Base-by-base conservation (phyloP, 139 green algal genomes). In the Micractinium conductrix region DNA sequence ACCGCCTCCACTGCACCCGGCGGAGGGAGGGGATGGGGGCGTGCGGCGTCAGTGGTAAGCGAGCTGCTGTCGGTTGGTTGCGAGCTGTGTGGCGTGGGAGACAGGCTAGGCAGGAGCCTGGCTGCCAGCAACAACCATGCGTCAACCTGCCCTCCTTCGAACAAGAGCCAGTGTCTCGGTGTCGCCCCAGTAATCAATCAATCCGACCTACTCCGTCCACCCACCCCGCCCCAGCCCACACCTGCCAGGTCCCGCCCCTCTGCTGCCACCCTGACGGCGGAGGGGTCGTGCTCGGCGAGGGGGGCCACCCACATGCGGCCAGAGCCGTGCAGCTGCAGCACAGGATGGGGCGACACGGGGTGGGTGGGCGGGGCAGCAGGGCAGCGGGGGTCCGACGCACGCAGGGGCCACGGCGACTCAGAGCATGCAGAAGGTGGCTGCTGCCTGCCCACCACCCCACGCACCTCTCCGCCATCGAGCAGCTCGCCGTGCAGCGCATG, bases 301-400 rank as follows among this genome's bases (percentile, higher is more conserved):
- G 90, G 93, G 0, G 94, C 87, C 42, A 98, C 89, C 93, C 92
- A 96, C 88, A 99, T 93, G 55, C 82, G 84, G 24, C 96, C 97
- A 12, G 78, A 85, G 26, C 88, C 97, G 33, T 90, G 76, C 80
- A 85, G 53, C 80, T 85, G 80, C 58, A 37, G 58, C 1, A 50
- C 33, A 8, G 48, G 1, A n/a, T 38, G n/a, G 48, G 45, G 74
- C n/a, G 38, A 21, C 8, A 62, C 19, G 53, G 24, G 53, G 5
- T 62, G 53, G 10, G 48, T 24, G 16, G 16, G 48, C 48, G 16
- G 10, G 12, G 16, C 12, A 24, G 48, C 48, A 58, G 48, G 48
- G 16, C 48, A 58, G 16, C 12, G 48, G 12, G 10, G 48, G 48
- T 58, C 12, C 16, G 48, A 10, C 48, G 16, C 48, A 58, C 16